These are phyloP conservation scores for Epichloe amarillans DNA, from an alignment of 2,329 filamentous ascomycete genomes.

Conservation along the genomic window DNA sequence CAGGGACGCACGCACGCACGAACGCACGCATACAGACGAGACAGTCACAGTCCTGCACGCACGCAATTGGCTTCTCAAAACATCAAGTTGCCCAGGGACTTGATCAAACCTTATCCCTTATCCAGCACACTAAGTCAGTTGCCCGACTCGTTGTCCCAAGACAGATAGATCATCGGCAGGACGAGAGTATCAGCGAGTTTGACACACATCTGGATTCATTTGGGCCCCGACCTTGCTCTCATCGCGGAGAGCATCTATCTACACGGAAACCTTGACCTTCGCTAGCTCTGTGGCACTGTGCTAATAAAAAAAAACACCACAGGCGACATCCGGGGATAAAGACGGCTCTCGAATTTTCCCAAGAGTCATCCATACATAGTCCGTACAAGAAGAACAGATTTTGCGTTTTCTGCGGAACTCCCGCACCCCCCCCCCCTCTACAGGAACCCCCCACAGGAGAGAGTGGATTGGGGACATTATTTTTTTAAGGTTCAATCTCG, in stretches of 20 bases:
- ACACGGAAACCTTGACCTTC: too few relatives aligned
- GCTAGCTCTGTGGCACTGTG: too few relatives aligned
- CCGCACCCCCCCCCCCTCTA: not conserved
- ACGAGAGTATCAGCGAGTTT: not conserved
- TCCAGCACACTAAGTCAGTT: not conserved
- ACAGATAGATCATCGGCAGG: not conserved
- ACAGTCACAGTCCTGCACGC: not conserved
- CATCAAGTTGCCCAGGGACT: not conserved
- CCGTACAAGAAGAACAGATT: not conserved
- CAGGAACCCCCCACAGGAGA: not conserved
- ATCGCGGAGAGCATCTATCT: too few relatives aligned
- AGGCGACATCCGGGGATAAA: not conserved
- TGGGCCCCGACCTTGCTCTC: too few relatives aligned
- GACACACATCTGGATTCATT: too few relatives aligned
- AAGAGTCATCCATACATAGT: not conserved
- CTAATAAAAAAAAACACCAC: too few relatives aligned
- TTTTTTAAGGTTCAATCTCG: not conserved
- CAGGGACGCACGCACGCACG: not conserved
- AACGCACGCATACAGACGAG: not conserved
- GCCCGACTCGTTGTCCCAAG: not conserved
- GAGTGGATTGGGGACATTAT: conserved; percentile 2
- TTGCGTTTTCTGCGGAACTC: not conserved
- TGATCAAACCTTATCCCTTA: not conserved
- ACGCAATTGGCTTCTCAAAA: not conserved
- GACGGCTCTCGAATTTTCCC: not conserved